phyloP scores from a whole-genome alignment of 2,329 filamentous ascomycete species.

The Aureobasidium sp. region DNA sequence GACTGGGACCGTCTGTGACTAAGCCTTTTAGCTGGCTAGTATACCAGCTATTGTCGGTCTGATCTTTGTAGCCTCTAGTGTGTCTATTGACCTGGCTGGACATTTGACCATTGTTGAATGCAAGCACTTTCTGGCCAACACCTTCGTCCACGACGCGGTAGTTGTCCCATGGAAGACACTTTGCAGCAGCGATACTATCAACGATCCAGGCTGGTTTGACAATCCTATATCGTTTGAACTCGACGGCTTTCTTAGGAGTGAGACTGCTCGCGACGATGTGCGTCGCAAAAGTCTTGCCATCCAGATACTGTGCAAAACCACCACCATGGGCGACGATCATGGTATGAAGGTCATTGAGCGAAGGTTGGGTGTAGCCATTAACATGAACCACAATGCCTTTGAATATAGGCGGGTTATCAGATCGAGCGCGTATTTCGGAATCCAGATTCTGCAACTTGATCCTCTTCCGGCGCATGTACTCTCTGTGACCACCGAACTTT shows the following conservation, averaged over 20 bases:
- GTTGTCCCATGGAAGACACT: conserved; percentile 74
- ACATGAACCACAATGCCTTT: conserved; percentile 85
- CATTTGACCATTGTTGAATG: conserved; percentile 55
- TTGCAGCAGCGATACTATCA: conserved; percentile 77
- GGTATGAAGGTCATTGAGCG: conserved; percentile 78
- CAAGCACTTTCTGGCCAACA: conserved; percentile 69
- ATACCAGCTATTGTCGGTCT: conserved; percentile 79
- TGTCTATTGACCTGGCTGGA: conserved; percentile 58
- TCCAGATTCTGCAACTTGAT: conserved; percentile 95
- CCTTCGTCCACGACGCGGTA: conserved; percentile 84
- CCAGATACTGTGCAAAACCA: conserved; percentile 87
- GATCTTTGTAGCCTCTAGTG: conserved; percentile 65
- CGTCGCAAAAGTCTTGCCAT: conserved; percentile 89
- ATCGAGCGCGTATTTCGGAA: conserved; percentile 64
- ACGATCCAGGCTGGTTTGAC: conserved; percentile 93
- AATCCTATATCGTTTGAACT: conserved; percentile 81
- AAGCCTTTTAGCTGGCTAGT: conserved; percentile 53
- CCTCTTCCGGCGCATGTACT: conserved; percentile 94
- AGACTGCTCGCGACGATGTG: conserved; percentile 90
- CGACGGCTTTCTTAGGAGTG: conserved; percentile 85
- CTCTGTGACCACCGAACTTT: conserved; percentile 78
- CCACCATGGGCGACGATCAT: conserved; percentile 91
- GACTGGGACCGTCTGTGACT: background rate
- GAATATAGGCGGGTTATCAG: conserved; percentile 78
- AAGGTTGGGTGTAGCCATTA: conserved; percentile 93